These are phyloP conservation scores for Paspalum vaginatum DNA, from an alignment of 176 grass and related monocot genomes.

Conservation along the genomic window DNA sequence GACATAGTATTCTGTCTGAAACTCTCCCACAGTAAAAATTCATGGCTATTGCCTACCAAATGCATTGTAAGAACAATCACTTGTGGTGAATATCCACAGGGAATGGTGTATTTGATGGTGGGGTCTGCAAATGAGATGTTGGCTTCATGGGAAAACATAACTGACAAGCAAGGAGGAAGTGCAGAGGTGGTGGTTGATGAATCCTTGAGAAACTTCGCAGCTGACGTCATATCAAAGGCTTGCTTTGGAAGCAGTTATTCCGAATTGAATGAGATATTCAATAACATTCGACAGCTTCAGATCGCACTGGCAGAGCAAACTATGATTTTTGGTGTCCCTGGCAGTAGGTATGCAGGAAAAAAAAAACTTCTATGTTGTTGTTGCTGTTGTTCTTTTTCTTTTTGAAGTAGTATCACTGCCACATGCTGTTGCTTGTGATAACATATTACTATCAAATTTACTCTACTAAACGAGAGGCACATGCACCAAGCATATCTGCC, in stretches of 20 bases:
- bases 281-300: slow-evolving; percentile 67
- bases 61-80: not conserved
- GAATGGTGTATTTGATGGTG: slow-evolving; percentile 65
- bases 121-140: slow-evolving; percentile 51
- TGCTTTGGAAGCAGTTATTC: slow-evolving; percentile 73
- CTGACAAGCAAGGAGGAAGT: slow-evolving; percentile 48
- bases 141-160: slow-evolving; percentile 52
- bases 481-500: no score
- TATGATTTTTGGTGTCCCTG: slow-evolving; percentile 63
- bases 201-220: slow-evolving; percentile 73
- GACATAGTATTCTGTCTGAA: not conserved
- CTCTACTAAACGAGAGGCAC: not conserved
- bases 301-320: slow-evolving; percentile 51
- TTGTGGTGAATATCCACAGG: slow-evolving; percentile 40
- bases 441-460: not conserved
- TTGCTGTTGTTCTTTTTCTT: not conserved
- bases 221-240: slow-evolving; percentile 73
- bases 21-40: no score
- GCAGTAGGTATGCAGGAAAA: slow-evolving; percentile 47
- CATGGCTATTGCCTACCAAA: not conserved
- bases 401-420: not conserved
- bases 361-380: not conserved
- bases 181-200: slow-evolving; percentile 73
- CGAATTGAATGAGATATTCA: slow-evolving; percentile 71
- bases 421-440: not conserved